Base-by-base conservation (phyloP, 768 basidiomycete genomes). In the Termitomyces bulborhizus region DNA sequence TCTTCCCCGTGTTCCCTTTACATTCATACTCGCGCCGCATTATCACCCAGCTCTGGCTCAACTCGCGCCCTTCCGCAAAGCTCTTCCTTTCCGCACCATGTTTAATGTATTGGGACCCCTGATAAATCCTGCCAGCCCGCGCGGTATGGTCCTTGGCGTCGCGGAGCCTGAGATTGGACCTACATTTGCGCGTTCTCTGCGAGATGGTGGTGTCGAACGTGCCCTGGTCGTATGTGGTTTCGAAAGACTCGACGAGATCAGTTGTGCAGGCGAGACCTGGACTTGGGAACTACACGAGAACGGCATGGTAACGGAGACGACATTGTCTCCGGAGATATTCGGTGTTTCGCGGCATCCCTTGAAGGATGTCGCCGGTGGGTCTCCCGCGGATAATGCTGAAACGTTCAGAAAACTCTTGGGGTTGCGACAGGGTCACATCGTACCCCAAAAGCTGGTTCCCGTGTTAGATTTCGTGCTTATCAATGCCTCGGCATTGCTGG, bases 81-180 rank as follows among this genome's bases (percentile, higher is more conserved):
- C 83, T 0, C 82, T 98, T 49, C 93, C 93, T 46, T 98, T 96
- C 76, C 87, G 94, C 40, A 98, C 96, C 5, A 86, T 99, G 75
- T 98, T 97, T 80, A 98, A 99, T 71, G 73, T 94, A 55, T 77
- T 98, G 36, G 95, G 97, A 0, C 97, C 96, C 0, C 78, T 98
- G 39, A 88, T 96, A 70, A 98, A 96, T 71, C 96, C 96, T 2
- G 86, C 92, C 0, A 73, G 76, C 8, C 96, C 97, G 1, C 78
- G 77, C 4, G 87, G 92, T 3, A 94, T 98, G 88, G 83, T 98
- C 3, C 78, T 99, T 40, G 96, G 96, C 44, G 88, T 99, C 31
- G 88, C 93, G 3, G 86, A 86, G 55, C 83, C 74, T 45, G 84
- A 85, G 61, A 81, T 99, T 26, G 96, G 95, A 0, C 69, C 75